Evolutionary conservation across 2,329 filamentous ascomycete species (phyloP).

Genomic region (Malbranchea zuffiana): DNA sequence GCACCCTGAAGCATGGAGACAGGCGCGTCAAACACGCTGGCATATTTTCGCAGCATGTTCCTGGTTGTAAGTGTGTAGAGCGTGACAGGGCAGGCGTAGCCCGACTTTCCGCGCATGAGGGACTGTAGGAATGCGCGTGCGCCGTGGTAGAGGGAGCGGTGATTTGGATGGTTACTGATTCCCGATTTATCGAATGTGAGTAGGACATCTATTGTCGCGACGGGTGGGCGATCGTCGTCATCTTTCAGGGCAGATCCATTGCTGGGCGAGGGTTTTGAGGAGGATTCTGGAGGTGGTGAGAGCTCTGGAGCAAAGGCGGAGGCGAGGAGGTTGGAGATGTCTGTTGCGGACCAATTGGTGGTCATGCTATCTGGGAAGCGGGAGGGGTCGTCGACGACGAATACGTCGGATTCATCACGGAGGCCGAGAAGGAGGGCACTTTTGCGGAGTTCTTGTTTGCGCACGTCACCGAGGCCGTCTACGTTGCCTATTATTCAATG

Average conservation of each 20-base stretch:
- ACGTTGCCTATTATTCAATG: constrained; percentile 54
- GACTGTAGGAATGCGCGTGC: constrained; percentile 59
- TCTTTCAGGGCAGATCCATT: constrained; percentile 18
- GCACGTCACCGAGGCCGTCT: constrained; percentile 71
- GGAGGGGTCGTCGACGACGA: constrained; percentile 68
- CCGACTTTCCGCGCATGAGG: constrained; percentile 53
- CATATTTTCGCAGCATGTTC: constrained; percentile 67
- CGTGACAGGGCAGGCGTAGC: constrained; percentile 62
- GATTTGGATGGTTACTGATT: constrained; percentile 84
- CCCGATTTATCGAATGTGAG: constrained; percentile 81
- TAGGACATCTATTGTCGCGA: constrained; percentile 61
- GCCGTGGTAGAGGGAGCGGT: constrained; percentile 78
- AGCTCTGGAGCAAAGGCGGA: constrained; percentile 62
- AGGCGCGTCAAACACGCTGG: constrained; percentile 63
- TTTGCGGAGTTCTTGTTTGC: constrained; percentile 72
- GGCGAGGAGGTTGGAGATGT: constrained; percentile 59
- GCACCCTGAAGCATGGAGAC: constrained; percentile 53
- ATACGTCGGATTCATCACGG: constrained; percentile 63
- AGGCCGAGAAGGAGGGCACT: constrained; percentile 70
- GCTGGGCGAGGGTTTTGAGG: constrained; percentile 15
- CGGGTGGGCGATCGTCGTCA: constrained; percentile 35
- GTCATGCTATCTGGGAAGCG: constrained; percentile 84
- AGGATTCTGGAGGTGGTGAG: constrained; percentile 14
- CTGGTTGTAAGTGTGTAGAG: constrained; percentile 76
- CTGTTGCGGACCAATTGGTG: constrained; percentile 58